A percentile compares a stretch with the other conserved stretches of the same genome.
Conservation (phyloP, 2,329 filamentous ascomycete genomes). For the Cyphellophora europaea region DNA sequence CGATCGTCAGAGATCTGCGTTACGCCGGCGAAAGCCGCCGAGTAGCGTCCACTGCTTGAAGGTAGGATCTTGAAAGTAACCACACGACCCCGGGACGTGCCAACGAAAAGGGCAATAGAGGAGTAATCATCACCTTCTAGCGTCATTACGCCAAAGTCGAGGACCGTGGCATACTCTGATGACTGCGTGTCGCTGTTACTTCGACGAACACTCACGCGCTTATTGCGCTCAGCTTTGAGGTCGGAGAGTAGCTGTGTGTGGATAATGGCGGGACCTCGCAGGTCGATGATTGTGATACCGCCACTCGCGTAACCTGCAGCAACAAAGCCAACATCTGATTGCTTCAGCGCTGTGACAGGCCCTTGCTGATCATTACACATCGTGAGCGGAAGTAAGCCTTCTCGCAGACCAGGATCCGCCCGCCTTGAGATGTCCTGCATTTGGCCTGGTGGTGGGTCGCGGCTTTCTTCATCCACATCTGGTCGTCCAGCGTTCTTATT, state of each 20-base stretch:
- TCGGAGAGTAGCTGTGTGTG: slow-evolving; percentile 64
- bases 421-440: slow-evolving; percentile 66
- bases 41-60: slow-evolving; percentile 57
- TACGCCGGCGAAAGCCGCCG: slow-evolving; percentile 61
- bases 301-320: slow-evolving; percentile 79
- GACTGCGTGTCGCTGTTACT: slow-evolving; percentile 35
- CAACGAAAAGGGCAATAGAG: slow-evolving; percentile 85
- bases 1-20: slow-evolving; percentile 53
- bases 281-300: slow-evolving; percentile 70
- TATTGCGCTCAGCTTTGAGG: slow-evolving; percentile 50
- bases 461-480: slow-evolving; percentile 29
- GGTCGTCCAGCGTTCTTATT: slow-evolving; percentile 61
- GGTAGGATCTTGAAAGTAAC: slow-evolving; percentile 88
- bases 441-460: slow-evolving; percentile 53
- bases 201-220: slow-evolving; percentile 58
- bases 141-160: slow-evolving; percentile 91
- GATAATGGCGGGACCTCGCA: slow-evolving; percentile 79
- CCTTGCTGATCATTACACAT: slow-evolving; percentile 79
- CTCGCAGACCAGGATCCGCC: slow-evolving; percentile 63
- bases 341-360: slow-evolving; percentile 65
- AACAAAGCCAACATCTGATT: slow-evolving; percentile 90
- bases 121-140: slow-evolving; percentile 92
- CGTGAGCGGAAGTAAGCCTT: slow-evolving; percentile 70
- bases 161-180: slow-evolving; percentile 65
- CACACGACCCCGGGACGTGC: slow-evolving; percentile 74